Evolutionary conservation across 345 rosid genomes (phyloP).

Genomic region (Citrus hindsii): DNA sequence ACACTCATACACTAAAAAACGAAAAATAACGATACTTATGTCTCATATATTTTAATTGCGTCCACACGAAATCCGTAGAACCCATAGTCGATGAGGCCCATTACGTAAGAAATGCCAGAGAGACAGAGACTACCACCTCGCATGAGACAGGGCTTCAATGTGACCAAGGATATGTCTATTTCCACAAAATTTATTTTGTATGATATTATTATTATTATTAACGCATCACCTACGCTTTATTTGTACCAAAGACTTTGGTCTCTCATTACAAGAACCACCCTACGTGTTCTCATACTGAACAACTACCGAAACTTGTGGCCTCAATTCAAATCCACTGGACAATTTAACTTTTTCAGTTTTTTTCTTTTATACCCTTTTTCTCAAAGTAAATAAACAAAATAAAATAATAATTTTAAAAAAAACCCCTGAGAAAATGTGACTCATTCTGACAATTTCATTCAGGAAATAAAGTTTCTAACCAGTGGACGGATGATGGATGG

Average conservation of each 20-base stretch:
- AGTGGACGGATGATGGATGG: too few species aligned
- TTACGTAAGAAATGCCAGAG: slow-evolving; percentile 34
- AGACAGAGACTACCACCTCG: slow-evolving; percentile 41
- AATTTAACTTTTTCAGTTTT: background rate
- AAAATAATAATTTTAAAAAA: too few species aligned
- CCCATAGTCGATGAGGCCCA: slow-evolving; percentile 10
- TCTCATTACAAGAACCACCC: background rate
- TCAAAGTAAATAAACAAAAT: background rate
- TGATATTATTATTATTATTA: background rate
- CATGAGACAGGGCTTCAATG: slow-evolving; percentile 40
- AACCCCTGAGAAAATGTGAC: background rate
- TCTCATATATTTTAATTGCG: too few species aligned
- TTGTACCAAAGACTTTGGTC: background rate
- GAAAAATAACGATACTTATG: too few species aligned
- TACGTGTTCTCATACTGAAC: background rate
- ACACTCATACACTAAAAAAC: too few species aligned
- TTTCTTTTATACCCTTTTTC: background rate
- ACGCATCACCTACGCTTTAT: background rate
- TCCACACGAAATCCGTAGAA: too few species aligned
- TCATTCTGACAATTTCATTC: background rate
- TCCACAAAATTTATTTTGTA: background rate
- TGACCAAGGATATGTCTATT: slow-evolving; percentile 13
- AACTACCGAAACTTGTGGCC: background rate
- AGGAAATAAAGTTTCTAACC: too few species aligned
- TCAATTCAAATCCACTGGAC: background rate